phyloP scores from a whole-genome alignment of 108 stramenopile genomes.

The Ochromonas danica region DNA sequence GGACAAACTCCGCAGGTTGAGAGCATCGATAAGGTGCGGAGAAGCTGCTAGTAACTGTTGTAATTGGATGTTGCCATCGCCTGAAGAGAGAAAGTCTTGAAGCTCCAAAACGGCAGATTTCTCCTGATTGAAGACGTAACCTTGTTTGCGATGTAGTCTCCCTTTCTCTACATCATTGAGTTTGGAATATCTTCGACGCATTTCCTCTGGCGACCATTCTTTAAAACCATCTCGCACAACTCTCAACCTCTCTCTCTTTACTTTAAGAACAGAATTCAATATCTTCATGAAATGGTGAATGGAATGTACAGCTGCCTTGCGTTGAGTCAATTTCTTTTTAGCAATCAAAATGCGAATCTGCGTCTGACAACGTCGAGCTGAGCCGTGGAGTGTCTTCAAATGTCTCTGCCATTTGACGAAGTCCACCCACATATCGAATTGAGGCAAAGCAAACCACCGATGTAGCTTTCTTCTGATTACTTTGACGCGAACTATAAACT shows the following conservation, averaged over 20 bases:
- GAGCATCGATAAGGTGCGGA: too few species aligned
- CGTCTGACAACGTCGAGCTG: not conserved
- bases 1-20: too few species aligned
- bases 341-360: not conserved
- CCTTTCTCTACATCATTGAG: slow-evolving; percentile 7
- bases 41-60: not conserved
- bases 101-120: not conserved
- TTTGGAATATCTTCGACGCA: not conserved
- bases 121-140: not conserved
- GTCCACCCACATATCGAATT: slow-evolving; percentile 21
- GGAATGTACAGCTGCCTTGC: not conserved
- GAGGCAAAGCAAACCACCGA: not conserved
- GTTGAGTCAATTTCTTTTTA: not conserved
- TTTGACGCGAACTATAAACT: not conserved
- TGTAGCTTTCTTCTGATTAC: not conserved
- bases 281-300: too few species aligned
- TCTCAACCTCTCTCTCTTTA: not conserved
- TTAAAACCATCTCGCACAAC: not conserved
- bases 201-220: slow-evolving; percentile 27
- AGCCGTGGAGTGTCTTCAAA: not conserved
- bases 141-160: not conserved
- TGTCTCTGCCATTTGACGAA: slow-evolving; percentile 3
- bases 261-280: not conserved
- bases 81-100: not conserved
- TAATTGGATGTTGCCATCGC: slow-evolving; percentile 8